Percentiles rank a stretch among this genome's conserved stretches.
Conservation (phyloP, 768 basidiomycete genomes). For the Serendipita sp. region DNA sequence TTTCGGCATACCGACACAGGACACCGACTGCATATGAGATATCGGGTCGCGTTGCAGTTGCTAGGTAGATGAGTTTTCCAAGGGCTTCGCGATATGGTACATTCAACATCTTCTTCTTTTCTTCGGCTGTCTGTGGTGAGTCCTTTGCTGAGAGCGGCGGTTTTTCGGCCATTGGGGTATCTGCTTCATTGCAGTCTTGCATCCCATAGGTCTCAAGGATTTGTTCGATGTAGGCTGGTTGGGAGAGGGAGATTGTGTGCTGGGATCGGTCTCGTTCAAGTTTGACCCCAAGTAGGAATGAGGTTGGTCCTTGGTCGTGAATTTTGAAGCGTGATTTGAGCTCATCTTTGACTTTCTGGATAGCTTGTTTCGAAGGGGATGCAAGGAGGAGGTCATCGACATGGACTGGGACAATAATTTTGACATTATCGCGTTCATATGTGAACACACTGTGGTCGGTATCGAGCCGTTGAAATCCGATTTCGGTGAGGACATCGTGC, state of each 20-base stretch:
- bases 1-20: slow-evolving; percentile 7
- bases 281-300: slow-evolving; percentile 5
- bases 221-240: slow-evolving; percentile 14
- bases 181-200: slow-evolving; percentile 13
- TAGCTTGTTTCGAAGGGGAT: neutral
- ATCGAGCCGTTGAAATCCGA: neutral
- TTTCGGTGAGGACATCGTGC: neutral
- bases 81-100: slow-evolving; percentile 18
- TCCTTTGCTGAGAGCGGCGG: slow-evolving; percentile 4
- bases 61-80: slow-evolving; percentile 16
- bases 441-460: neutral
- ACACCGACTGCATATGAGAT: slow-evolving; percentile 24
- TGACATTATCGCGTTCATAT: neutral
- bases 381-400: slow-evolving; percentile 6
- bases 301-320: neutral
- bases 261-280: slow-evolving; percentile 14
- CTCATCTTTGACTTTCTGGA: neutral
- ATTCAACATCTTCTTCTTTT: slow-evolving; percentile 10
- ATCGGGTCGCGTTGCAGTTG: slow-evolving; percentile 24
- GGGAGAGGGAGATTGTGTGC: slow-evolving; percentile 14
- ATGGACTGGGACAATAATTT: neutral
- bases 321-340: slow-evolving; percentile 6
- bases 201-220: slow-evolving; percentile 15
- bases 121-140: neutral
- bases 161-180: slow-evolving; percentile 14